phyloP scores from a whole-genome alignment of 371 early-diverging fungal species.

The Sporodiniella umbellata region DNA sequence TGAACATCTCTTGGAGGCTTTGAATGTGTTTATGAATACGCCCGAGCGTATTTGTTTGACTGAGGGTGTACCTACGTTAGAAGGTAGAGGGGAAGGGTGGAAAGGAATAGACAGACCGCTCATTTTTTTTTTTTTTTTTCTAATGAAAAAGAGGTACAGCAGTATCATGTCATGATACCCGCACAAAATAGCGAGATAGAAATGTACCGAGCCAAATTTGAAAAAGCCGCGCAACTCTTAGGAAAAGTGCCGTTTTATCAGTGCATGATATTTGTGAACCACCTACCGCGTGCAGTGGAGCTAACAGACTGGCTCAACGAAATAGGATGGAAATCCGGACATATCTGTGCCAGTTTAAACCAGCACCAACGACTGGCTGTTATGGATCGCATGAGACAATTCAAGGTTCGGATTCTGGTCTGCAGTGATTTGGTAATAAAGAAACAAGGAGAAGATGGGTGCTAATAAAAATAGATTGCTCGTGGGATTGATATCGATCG shows the following conservation, averaged over 20 bases:
- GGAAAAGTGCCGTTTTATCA: conserved; percentile 60
- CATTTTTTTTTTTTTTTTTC: too few relatives aligned
- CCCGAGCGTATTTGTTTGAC: conserved; percentile 56
- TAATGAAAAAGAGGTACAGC: conserved; percentile 56
- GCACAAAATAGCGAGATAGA: conserved; percentile 9
- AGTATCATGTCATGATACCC: conserved; percentile 44
- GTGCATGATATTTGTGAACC: conserved; percentile 65
- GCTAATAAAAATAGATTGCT: conserved; percentile 60
- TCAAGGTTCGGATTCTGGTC: conserved; percentile 69
- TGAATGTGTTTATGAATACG: conserved; percentile 39
- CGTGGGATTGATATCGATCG: conserved; percentile 99
- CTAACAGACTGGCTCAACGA: conserved; percentile 52
- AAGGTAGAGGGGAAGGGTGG: too few relatives aligned
- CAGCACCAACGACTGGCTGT: conserved; percentile 60
- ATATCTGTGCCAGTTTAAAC: conserved; percentile 50
- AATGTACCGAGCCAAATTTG: conserved; percentile 52
- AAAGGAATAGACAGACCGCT: too few relatives aligned
- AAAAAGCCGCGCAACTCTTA: conserved; percentile 45
- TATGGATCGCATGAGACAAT: conserved; percentile 64
- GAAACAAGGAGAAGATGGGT: too few relatives aligned
- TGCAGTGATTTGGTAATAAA: conserved; percentile 78
- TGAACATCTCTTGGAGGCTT: conserved; percentile 36
- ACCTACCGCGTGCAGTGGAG: conserved; percentile 48
- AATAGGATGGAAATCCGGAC: conserved; percentile 56
- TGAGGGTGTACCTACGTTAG: conserved; percentile 54